Conservation (phyloP, 2,329 filamentous ascomycete species). For the Aspergillus fumigatus region DNA sequence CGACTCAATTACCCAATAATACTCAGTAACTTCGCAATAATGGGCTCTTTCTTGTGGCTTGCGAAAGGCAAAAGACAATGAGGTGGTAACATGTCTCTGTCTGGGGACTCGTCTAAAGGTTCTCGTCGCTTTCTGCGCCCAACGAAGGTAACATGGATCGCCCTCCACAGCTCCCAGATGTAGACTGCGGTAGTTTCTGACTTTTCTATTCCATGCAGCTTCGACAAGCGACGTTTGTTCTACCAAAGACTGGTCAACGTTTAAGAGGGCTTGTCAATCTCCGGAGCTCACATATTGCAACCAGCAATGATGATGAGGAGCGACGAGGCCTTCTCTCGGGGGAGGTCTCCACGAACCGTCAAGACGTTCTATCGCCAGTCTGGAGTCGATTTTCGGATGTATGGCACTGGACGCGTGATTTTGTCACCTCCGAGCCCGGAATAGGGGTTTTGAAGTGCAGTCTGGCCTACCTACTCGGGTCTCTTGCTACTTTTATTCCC, state of each 20-base stretch:
- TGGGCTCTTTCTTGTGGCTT: neutral
- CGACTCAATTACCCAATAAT: neutral
- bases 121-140: constrained; percentile 30
- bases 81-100: constrained; percentile 24
- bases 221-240: constrained; percentile 79
- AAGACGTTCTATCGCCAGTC: constrained; percentile 14
- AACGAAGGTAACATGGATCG: constrained; percentile 24
- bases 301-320: constrained; percentile 32
- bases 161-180: neutral
- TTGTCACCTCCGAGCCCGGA: constrained; percentile 67
- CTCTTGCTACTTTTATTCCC: constrained; percentile 77
- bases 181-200: neutral
- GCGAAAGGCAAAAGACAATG: constrained; percentile 11
- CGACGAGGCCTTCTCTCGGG: constrained; percentile 30
- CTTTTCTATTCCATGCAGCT: constrained; percentile 45
- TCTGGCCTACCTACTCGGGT: constrained; percentile 80
- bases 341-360: constrained; percentile 14
- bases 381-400: constrained; percentile 30
- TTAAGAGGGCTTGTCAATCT: constrained; percentile 75
- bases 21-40: neutral
- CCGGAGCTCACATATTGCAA: constrained; percentile 48
- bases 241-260: constrained; percentile 81
- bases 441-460: constrained; percentile 86
- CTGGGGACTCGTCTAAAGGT: constrained; percentile 26
- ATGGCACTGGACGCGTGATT: constrained; percentile 48